A percentile compares a stretch with the other conserved stretches of the same genome.
Conservation (phyloP, 1,284 basidiomycete genomes). For the Waitea zeae region DNA sequence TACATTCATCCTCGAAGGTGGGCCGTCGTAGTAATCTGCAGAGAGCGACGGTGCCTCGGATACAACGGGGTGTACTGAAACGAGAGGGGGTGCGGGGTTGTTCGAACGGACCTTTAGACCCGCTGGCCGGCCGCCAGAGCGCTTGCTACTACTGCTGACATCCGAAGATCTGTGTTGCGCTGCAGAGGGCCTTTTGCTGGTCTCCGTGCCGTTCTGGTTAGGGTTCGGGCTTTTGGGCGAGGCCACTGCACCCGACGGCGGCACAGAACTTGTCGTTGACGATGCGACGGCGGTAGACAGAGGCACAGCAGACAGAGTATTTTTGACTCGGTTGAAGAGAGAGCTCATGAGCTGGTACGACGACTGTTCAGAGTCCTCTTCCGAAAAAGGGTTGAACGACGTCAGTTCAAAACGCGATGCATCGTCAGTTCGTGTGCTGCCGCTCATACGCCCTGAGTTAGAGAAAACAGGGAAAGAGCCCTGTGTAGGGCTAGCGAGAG, state of each 20-base stretch:
- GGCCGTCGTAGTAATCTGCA: constrained; percentile 39
- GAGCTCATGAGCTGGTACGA: constrained; percentile 67
- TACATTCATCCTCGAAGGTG: constrained; percentile 32
- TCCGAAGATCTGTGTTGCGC: not conserved
- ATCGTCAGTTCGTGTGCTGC: too few species aligned
- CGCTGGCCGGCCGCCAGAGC: too few species aligned
- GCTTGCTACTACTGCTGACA: too few species aligned
- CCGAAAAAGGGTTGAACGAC: constrained; percentile 72
- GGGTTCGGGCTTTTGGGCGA: not conserved
- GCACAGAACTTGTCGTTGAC: not conserved
- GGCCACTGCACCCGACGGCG: too few species aligned
- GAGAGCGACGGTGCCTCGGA: constrained; percentile 50
- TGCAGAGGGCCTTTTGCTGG: not conserved
- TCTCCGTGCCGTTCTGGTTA: not conserved
- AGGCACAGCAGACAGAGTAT: constrained; percentile 29
- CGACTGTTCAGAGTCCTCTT: constrained; percentile 71
- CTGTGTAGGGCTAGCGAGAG: too few species aligned
- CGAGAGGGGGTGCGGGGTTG: constrained; percentile 57
- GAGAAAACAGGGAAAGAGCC: too few species aligned
- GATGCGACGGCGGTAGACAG: not conserved
- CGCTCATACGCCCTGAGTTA: too few species aligned
- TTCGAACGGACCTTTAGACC: constrained; percentile 21
- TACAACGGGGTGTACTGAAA: constrained; percentile 67
- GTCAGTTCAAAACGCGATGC: too few species aligned
- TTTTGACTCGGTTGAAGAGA: constrained; percentile 62